A percentile compares a stretch with the other conserved stretches of the same genome.
These are phyloP conservation scores for Pseudopyrenochaeta lycopersici DNA, from an alignment of 2,329 filamentous ascomycete species.

Conservation along the genomic window DNA sequence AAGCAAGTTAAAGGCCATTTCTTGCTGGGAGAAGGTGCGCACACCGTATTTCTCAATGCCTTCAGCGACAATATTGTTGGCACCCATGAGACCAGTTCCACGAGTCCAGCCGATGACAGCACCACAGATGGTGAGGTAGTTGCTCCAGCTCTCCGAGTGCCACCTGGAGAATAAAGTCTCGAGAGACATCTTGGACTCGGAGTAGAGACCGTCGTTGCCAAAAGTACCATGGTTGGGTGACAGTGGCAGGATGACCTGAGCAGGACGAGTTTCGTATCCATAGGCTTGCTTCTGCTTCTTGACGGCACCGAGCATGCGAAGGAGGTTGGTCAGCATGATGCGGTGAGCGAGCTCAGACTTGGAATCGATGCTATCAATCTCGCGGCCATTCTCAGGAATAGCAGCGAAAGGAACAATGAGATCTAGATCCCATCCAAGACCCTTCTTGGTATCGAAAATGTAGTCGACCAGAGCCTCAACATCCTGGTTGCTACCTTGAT, in stretches of 20 bases:
- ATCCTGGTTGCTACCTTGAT: conserved; percentile 98
- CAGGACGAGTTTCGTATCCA: conserved; percentile 92
- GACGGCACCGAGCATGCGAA: conserved; percentile 88
- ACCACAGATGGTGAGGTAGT: conserved; percentile 97
- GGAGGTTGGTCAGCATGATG: conserved; percentile 97
- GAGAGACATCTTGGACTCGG: conserved; percentile 94
- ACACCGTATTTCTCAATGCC: conserved; percentile 96
- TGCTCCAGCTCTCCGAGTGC: conserved; percentile 97
- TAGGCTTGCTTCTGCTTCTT: conserved; percentile 89
- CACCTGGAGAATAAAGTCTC: conserved; percentile 99
- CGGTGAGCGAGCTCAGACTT: conserved; percentile 97
- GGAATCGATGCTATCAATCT: conserved; percentile 96
- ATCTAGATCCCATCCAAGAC: conserved; percentile 97
- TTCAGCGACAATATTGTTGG: conserved; percentile 97
- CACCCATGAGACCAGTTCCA: conserved; percentile 96
- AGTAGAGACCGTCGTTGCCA: conserved; percentile 96
- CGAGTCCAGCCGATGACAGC: conserved; percentile 99
- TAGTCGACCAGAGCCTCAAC: conserved; percentile 93
- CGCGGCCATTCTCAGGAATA: conserved; percentile 96
- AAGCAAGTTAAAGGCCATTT: conserved; percentile 99
- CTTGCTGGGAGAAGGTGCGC: conserved; percentile 97
- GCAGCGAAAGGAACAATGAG: conserved; percentile 96
- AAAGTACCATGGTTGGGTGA: conserved; percentile 99
- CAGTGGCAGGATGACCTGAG: conserved; percentile 93
- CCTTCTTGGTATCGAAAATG: conserved; percentile 95